phyloP scores from a whole-genome alignment of 2,329 filamentous ascomycete species.

The Colletotrichum orbiculare region DNA sequence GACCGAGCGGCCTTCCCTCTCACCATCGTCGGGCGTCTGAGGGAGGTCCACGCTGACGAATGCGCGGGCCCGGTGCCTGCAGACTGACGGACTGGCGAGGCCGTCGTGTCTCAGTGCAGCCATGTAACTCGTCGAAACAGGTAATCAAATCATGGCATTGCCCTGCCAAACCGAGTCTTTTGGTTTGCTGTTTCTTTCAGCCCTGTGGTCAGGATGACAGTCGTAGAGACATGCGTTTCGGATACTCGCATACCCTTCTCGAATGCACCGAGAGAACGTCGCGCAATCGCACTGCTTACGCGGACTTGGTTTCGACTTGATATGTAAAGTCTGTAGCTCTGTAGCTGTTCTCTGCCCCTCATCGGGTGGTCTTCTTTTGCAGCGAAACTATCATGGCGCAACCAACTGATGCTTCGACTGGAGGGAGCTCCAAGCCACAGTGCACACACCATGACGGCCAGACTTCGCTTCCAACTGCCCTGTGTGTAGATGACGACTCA shows the following conservation, averaged over 20 bases:
- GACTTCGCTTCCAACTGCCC: neutral
- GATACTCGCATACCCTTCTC: conserved; percentile 2
- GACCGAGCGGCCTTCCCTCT: neutral
- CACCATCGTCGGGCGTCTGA: neutral
- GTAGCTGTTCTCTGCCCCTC: no score
- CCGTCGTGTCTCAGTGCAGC: conserved; percentile 17
- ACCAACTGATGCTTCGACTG: neutral
- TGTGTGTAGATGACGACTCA: neutral
- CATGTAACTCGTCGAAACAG: conserved; percentile 26
- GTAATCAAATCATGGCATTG: conserved; percentile 3
- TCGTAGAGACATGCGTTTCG: conserved; percentile 5
- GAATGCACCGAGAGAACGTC: no score
- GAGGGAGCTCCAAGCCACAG: no score
- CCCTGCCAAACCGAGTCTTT: neutral
- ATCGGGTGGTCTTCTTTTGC: no score
- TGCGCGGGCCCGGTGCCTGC: neutral
- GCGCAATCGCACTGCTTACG: no score
- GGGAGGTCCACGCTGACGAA: neutral
- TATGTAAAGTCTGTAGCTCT: no score
- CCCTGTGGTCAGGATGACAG: conserved; percentile 23
- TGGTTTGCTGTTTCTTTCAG: conserved; percentile 8
- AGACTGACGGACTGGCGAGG: neutral
- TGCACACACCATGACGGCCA: no score
- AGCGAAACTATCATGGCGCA: no score
- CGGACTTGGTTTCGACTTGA: no score